A percentile compares a stretch with the other conserved stretches of the same genome.
phyloP scores from a whole-genome alignment of 176 grass and related monocot genomes.

The Triticum urartu region DNA sequence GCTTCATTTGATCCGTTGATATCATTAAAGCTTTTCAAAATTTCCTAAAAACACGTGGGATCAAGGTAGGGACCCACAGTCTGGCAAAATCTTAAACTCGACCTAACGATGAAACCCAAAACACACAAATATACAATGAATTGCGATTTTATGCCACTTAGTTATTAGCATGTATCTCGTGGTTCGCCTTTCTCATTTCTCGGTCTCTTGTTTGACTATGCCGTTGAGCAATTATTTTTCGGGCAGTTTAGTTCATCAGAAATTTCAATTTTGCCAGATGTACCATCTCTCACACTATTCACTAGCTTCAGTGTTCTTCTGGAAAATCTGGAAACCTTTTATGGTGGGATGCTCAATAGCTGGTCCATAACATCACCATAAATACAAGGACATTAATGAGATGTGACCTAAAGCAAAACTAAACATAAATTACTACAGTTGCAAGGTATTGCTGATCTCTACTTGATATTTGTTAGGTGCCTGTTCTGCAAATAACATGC shows the following conservation, averaged over 20 bases:
- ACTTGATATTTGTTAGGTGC: not conserved
- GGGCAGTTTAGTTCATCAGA: not conserved
- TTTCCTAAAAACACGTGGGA: not conserved
- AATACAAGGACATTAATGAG: conserved; percentile 5
- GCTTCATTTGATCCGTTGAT: not conserved
- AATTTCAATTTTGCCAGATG: not conserved
- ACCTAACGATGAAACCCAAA: not conserved
- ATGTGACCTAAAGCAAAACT: not conserved
- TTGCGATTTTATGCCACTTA: not conserved
- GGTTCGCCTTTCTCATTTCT: not conserved
- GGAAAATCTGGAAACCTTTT: not conserved
- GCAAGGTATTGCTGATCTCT: not conserved
- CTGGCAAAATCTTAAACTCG: not conserved
- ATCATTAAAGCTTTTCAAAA: not conserved
- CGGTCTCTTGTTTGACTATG: not conserved
- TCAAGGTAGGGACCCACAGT: not conserved
- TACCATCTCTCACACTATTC: not conserved
- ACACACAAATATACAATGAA: not conserved
- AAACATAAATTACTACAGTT: not conserved
- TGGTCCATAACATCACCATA: not conserved
- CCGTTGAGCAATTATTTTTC: not conserved
- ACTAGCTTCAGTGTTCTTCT: not conserved
- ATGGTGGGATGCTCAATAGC: not conserved
- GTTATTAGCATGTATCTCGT: not conserved
- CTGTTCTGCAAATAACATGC: conserved; percentile 10